Evolutionary conservation across 805 yeast genomes (phyloP), one percentile per base, ranked within the genome.

Genomic region (Saccharomycopsis capsularis): DNA sequence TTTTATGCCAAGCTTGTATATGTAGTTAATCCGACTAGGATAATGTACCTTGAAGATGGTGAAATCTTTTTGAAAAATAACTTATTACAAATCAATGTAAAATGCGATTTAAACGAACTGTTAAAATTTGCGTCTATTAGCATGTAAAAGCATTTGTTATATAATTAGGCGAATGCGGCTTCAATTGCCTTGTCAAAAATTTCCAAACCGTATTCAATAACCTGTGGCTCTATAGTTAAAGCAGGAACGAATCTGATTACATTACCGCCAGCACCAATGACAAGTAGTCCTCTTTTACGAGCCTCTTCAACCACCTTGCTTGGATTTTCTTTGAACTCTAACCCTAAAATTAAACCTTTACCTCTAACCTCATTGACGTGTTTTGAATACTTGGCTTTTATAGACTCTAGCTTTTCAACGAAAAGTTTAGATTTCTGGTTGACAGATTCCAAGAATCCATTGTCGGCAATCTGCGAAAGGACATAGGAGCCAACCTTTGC

Each of bases 231-330:
- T 52, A 90, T 88, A 57, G 84, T 89, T 62, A 93, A 73, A 5
- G 98, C 93, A 29, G 99, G 99, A 27, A 91, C 93, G 55, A 93
- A 73, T 67, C 99, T 79, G 47, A 93, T 69, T 7, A 93, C 91
- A 63, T 89, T 88, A 57, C 85, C 82, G 40, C 98, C 99, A 4
- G 96, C 96, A 19, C 95, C 85, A 49, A 93, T 86, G 22, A 89
- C 78, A 51, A 93, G 69, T 55, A 93, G 69, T 2, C 98, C 97
- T 52, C 79, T 68, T 48, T 86, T 85, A 60, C 91, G 75, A 38
- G 95, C 88, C 51, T 74, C 75, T 23, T 68, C 69, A 22, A 89
- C 79, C n/a, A 91, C 68, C 39, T 61, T 60, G 18, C 72, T 59
- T 44, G 95, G 91, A 51, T 83, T 79, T 42, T 76, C 71, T 16